Evolutionary conservation across 2,329 filamentous ascomycete genomes (phyloP), one percentile per base, ranked within the genome.

Genomic region (Daldinia eschscholtzii): DNA sequence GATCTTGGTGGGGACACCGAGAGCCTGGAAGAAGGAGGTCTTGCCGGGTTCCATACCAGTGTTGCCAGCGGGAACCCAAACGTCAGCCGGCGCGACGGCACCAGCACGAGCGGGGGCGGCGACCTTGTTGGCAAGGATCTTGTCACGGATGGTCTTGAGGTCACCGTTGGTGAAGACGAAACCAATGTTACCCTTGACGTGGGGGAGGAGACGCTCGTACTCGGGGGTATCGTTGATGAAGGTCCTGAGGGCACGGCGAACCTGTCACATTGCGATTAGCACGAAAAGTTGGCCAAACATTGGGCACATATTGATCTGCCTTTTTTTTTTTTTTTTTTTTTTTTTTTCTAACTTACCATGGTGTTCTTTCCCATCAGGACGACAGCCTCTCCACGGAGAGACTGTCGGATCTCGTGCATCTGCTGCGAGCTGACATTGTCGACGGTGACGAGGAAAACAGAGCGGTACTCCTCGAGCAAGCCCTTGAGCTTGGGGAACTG

Each of bases 391-490:
- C 91, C 92, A 83, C 96, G 94, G 83, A 99, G 92, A 80, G 93
- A 86, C 80, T 91, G 86, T 84, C 96, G 93, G 85, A 99, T 98
- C 91, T 99, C 96, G 93, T 99, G 96, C 97, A 99, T 99, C 91
- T 99, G 97, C 91, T 99, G 96, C 78, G 96, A 99, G 85, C 92
- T 93, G 91, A 99, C 96, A 99, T 98, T 99, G 93, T 98, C 93
- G 82, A 95, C 92, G 82, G 90, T 82, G 84, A 97, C 94, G 84
- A 99, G 94, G 93, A 99, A 98, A 88, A 98, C 92, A 81, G 92
- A 95, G 84, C 90, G 90, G 92, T 97, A 98, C 84, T 94, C 91
- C 88, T 98, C 93, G 84, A 99, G 92, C 84, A 98, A 91, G 85
- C 84, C 84, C 92, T 98, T 97, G 84, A 99, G 94, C 94, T 98